Evolutionary conservation across 1,139 yeast species (phyloP).

Genomic region (Pichia sp.): DNA sequence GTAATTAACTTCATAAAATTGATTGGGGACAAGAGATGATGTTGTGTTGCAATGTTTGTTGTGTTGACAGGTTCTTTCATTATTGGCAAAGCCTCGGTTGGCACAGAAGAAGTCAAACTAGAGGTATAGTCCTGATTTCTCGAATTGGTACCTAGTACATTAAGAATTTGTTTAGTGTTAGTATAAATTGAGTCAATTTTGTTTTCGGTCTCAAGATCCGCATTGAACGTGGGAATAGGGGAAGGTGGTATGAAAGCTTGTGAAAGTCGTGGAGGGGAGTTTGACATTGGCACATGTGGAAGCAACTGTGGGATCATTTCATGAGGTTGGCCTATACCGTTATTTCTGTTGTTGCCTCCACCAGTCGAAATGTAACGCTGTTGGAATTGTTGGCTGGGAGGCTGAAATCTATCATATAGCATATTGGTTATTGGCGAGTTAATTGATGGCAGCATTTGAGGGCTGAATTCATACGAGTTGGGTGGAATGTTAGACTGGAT

Average conservation of each 20-base stretch:
- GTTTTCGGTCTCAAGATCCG: slow-evolving; percentile 3
- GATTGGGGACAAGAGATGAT: slow-evolving; percentile 9
- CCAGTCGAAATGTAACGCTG: not conserved
- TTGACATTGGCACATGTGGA: slow-evolving; percentile 5
- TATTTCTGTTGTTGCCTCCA: not conserved
- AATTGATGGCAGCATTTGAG: not conserved
- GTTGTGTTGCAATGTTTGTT: slow-evolving; percentile 12
- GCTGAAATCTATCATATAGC: not conserved
- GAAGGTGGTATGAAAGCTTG: not conserved
- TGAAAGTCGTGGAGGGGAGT: slow-evolving; percentile 3
- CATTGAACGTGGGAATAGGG: not conserved
- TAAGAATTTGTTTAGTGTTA: slow-evolving; percentile 8
- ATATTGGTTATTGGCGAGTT: slow-evolving; percentile 2
- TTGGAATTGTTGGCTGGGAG: not conserved
- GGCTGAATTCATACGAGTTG: not conserved
- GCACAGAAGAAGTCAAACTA: not conserved
- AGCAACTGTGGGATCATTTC: slow-evolving; percentile 3
- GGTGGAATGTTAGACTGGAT: not conserved
- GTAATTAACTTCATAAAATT: slow-evolving; percentile 3
- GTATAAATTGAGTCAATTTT: slow-evolving; percentile 4
- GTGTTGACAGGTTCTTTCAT: slow-evolving; percentile 8
- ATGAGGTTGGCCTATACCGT: not conserved
- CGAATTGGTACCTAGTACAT: not conserved
- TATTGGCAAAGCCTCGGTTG: slow-evolving; percentile 3
- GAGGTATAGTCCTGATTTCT: not conserved